These are phyloP conservation scores for Lagenidium giganteum DNA, from an alignment of 352 stramenopile species.

Conservation along the genomic window DNA sequence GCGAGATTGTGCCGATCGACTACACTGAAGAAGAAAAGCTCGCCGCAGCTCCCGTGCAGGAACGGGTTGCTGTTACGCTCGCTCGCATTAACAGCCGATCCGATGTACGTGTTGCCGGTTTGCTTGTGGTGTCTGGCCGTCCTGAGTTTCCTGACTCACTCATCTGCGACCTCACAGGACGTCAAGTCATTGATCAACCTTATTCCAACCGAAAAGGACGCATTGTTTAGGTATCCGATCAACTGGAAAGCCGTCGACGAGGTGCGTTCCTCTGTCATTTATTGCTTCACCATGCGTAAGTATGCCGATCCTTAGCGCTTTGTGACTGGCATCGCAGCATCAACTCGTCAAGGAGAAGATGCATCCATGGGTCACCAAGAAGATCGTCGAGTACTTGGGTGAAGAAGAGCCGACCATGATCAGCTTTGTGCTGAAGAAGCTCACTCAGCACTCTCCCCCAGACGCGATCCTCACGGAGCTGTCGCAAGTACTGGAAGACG, in stretches of 20 bases:
- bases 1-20: slow-evolving; percentile 39
- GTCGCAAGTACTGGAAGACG: slow-evolving; percentile 33
- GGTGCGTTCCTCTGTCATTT: not conserved
- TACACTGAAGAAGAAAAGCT: slow-evolving; percentile 42
- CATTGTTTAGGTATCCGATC: slow-evolving; percentile 32
- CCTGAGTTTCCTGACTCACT: not conserved
- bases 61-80: slow-evolving; percentile 23
- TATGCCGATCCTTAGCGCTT: not conserved
- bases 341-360: slow-evolving; percentile 34
- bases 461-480: slow-evolving; percentile 31
- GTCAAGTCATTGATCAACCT: slow-evolving; percentile 35
- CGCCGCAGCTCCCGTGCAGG: slow-evolving; percentile 13
- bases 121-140: not conserved
- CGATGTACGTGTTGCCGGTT: slow-evolving; percentile 9
- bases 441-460: slow-evolving; percentile 18
- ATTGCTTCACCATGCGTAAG: not conserved
- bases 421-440: slow-evolving; percentile 38
- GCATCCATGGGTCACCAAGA: slow-evolving; percentile 37
- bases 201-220: slow-evolving; percentile 32
- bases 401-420: slow-evolving; percentile 40
- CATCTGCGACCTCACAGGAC: slow-evolving; percentile 9
- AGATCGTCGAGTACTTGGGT: slow-evolving; percentile 47
- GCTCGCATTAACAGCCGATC: slow-evolving; percentile 34
- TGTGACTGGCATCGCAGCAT: slow-evolving; percentile 8
- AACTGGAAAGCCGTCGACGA: slow-evolving; percentile 29